phyloP scores from a whole-genome alignment of 768 basidiomycete genomes.

The Mycena sanguinolenta region DNA sequence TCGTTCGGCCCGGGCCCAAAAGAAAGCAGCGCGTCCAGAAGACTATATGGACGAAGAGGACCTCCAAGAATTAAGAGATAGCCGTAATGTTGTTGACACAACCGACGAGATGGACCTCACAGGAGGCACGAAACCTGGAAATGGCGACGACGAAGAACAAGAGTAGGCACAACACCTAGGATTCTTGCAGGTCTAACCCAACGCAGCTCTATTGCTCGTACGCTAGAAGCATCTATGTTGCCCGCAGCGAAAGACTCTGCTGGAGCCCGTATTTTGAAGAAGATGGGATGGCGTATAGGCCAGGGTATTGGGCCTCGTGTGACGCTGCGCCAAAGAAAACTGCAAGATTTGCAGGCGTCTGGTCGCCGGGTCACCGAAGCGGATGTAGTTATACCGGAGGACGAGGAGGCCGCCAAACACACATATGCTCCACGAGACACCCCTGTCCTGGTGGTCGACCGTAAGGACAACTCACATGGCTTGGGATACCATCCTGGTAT shows the following conservation, averaged over 20 bases:
- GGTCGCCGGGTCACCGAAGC: slow-evolving; percentile 46
- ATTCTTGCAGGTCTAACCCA: slow-evolving; percentile 22
- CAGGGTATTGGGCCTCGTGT: slow-evolving; percentile 95
- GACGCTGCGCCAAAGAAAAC: slow-evolving; percentile 77
- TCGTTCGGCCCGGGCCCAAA: slow-evolving; percentile 77
- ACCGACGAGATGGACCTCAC: slow-evolving; percentile 82
- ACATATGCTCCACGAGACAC: slow-evolving; percentile 89
- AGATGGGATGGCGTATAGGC: slow-evolving; percentile 95
- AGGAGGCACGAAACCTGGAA: slow-evolving; percentile 65
- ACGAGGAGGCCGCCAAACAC: slow-evolving; percentile 89
- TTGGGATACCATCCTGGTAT: slow-evolving; percentile 82
- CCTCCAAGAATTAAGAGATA: slow-evolving; percentile 83
- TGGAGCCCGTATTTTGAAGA: slow-evolving; percentile 88
- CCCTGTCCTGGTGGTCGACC: slow-evolving; percentile 67
- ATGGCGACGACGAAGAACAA: slow-evolving; percentile 55
- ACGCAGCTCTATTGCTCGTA: slow-evolving; percentile 70
- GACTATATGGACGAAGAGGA: slow-evolving; percentile 99
- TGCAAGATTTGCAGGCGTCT: slow-evolving; percentile 72
- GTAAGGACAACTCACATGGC: slow-evolving; percentile 86
- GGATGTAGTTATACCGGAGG: slow-evolving; percentile 60
- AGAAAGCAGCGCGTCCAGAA: slow-evolving; percentile 76
- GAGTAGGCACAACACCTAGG: slow-evolving; percentile 60
- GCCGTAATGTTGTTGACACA: slow-evolving; percentile 80
- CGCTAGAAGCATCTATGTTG: slow-evolving; percentile 75
- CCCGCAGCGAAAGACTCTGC: slow-evolving; percentile 84